Evolutionary conservation across 495 filamentous ascomycete genomes (phyloP), one percentile per base, ranked within the genome.

Genomic region (Cladorrhinum samala): DNA sequence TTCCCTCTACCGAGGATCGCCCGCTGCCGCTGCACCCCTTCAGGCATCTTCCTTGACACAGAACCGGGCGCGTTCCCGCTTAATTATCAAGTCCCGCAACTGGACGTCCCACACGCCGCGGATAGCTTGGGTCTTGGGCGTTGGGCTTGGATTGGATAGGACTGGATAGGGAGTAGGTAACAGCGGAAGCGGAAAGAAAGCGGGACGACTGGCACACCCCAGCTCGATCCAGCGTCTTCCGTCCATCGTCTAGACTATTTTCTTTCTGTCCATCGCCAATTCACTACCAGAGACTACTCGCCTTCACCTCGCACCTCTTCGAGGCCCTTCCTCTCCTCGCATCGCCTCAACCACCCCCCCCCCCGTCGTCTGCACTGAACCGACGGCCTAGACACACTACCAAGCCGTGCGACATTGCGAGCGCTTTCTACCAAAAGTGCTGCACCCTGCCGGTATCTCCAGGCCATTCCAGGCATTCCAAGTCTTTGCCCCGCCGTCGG

Each of bases 361-460:
- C 37, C 44, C 33, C 23, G 44, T 27, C 52, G 30, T 41, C 60
- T 63, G 60, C 57, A 61, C 53, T 49, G 42, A 60, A 58, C 62
- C 62, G 60, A 60, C 19, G 18, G 18, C 16, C 19, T 14, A 23
- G 20, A 57, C 60, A 63, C 60, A 65, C 55, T 55, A 46, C 46
- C 27, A 46, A 25, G 60, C 50, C 27, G 62, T 65, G 57, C 41
- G 42, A 65, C 62, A 46, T 50, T 50, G 52, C 52, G 30, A 30
- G 52, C 53, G 46, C 56, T 52, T 38, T 49, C 54, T 36, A 41
- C 21, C 50, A 20, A 49, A 41, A 54, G 49, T 54, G 43, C 56
- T 62, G 60, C 60, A 54, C 24, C 39, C 20, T 45, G 41, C 58
- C 60, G 49, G 37, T 47, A 33, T 46, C 48, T 52, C 50, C n/a